Evolutionary conservation across 2,329 filamentous ascomycete genomes (phyloP).

Genomic region (Xylariaceae sp.): DNA sequence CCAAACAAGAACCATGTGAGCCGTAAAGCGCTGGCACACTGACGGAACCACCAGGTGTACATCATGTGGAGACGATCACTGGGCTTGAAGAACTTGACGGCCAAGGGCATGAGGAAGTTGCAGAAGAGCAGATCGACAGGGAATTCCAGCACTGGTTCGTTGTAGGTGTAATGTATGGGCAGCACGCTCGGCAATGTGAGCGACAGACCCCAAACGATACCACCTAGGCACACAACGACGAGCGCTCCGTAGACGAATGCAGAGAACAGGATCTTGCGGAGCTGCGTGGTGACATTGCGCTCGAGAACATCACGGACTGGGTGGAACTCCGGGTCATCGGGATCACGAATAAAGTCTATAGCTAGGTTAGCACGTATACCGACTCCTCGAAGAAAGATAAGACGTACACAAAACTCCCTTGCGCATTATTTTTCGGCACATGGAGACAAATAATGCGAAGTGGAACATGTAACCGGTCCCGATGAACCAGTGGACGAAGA

Average conservation of each 20-base stretch:
- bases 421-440: constrained; percentile 97
- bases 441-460: constrained; percentile 95
- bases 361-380: constrained; percentile 28
- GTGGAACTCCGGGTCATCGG: constrained; percentile 96
- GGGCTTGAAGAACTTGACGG: constrained; percentile 78
- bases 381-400: neutral
- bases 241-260: constrained; percentile 91
- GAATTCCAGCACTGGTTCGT: constrained; percentile 88
- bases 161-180: constrained; percentile 89
- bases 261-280: constrained; percentile 93
- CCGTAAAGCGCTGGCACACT: constrained; percentile 71
- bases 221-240: constrained; percentile 87
- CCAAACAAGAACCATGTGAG: constrained; percentile 92
- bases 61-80: constrained; percentile 77
- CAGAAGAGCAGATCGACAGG: constrained; percentile 92
- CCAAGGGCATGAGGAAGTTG: constrained; percentile 89
- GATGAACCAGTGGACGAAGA: constrained; percentile 98
- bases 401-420: constrained; percentile 81
- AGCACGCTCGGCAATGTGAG: constrained; percentile 65
- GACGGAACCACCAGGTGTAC: constrained; percentile 95
- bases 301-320: constrained; percentile 95
- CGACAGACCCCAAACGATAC: constrained; percentile 88
- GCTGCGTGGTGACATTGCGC: constrained; percentile 82
- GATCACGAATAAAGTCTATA: constrained; percentile 89
- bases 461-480: constrained; percentile 99